Base-by-base conservation (phyloP, 2,329 filamentous ascomycete species). In the Fusarium neocosmosporiellum region DNA sequence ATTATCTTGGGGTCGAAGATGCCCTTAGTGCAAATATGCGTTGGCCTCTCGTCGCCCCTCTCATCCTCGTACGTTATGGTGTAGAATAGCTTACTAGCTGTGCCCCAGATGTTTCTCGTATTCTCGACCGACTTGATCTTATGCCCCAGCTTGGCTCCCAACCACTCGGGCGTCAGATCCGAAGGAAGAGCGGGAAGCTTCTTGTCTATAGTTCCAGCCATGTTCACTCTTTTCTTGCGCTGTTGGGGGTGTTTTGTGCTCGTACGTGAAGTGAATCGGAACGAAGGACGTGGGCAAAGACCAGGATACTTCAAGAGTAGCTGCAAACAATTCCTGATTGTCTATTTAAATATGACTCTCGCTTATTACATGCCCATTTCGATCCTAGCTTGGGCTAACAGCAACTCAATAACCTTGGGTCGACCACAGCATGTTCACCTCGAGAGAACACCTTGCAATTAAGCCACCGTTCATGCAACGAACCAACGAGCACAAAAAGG, bases 1-100 rank as follows among this genome's bases (percentile, higher is more conserved):
- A 80, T 69, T 77, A 82, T 81, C 13, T 66, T 70, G 8, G 79
- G 80, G 63, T 82, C 79, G 68, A 84, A 83, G 18, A 80, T 78
- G 24, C 81, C 82, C 72, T 84, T 84, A 61, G 83, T 65, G 53
- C 81, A 84, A 57, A 84, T 63, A 1, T 68, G 2, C 1, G 9
- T 62, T 2, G 74, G 74, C 2, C 63, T 63, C 20, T 73, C 43
- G 20, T 57, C 34, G 6, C 27, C 16, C 29, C 54, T 65, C n/a
- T 66, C 77, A 34, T 79, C 57, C 27, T 78, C 75, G 66, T 80
- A 81, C 1, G 70, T 72, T 33, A 81, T 61, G 13, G 63, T 75
- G 46, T 71, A 73, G 57, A 79, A 79, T 3, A 79, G 69, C 57
- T 79, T 79, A 31, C 76, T 77, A 1, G 76, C 77, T 7, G 77